These are phyloP conservation scores for Paramecium octaurelia DNA, from an alignment of 73 alveolate species.

Conservation along the genomic window DNA sequence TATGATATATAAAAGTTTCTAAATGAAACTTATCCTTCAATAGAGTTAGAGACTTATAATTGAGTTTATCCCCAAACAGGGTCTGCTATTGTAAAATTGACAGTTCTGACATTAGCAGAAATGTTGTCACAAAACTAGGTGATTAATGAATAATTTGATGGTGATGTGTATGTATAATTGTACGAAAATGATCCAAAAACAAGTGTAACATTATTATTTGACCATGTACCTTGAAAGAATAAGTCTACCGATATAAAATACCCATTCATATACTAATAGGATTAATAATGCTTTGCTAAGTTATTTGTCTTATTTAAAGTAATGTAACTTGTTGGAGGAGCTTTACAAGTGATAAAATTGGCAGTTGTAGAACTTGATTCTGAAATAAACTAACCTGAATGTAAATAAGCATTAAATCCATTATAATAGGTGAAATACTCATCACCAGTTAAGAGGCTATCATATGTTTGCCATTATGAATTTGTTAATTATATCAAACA, in stretches of 20 bases:
- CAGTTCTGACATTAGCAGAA: not conserved
- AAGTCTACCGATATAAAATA: not conserved
- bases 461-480: too few species aligned
- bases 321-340: not conserved
- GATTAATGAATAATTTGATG: not conserved
- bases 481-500: too few species aligned
- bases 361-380: not conserved
- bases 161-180: not conserved
- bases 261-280: too few species aligned
- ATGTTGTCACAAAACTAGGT: not conserved
- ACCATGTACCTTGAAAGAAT: not conserved
- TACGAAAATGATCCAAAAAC: not conserved
- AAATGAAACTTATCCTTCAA: not conserved
- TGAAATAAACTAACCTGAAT: too few species aligned
- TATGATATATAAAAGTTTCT: not conserved
- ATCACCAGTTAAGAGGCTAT: too few species aligned
- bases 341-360: not conserved
- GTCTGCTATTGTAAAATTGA: not conserved
- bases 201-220: not conserved
- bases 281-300: too few species aligned
- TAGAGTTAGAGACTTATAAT: not conserved
- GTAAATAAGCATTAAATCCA: too few species aligned
- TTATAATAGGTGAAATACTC: too few species aligned
- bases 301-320: not conserved
- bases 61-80: not conserved